Evolutionary conservation across 345 rosid species (phyloP).

Genomic region (Salix suchowensis): DNA sequence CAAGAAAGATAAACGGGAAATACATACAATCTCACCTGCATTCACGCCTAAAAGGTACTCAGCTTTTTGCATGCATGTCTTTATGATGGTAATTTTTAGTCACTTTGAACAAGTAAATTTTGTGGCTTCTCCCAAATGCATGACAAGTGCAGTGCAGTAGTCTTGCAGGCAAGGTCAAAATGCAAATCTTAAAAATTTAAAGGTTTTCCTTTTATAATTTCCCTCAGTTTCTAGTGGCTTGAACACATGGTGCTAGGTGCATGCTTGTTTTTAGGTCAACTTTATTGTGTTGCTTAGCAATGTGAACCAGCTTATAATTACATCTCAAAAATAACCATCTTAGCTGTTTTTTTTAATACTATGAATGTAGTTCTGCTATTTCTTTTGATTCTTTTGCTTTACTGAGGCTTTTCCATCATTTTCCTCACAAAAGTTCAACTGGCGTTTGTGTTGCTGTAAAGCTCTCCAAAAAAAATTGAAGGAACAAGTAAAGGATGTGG

Average conservation of each 20-base stretch:
- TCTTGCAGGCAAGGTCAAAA: no score
- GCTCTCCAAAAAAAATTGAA: conserved; percentile 57
- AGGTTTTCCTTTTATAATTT: neutral
- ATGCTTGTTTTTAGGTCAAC: neutral
- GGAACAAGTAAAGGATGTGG: conserved; percentile 68
- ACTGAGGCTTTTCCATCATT: neutral
- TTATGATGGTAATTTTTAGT: neutral
- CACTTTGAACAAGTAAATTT: neutral
- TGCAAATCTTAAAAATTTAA: no score
- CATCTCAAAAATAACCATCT: neutral
- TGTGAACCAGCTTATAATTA: neutral
- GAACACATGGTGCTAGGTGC: neutral
- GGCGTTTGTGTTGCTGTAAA: conserved; percentile 15
- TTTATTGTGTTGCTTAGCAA: neutral
- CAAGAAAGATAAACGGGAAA: conserved; percentile 84
- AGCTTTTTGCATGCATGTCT: neutral
- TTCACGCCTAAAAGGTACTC: conserved; percentile 64
- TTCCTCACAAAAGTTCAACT: conserved; percentile 1
- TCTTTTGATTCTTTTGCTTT: neutral
- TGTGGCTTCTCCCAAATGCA: no score
- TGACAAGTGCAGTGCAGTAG: no score
- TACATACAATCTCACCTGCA: conserved; percentile 81
- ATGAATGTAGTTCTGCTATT: neutral
- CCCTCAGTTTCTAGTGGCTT: neutral
- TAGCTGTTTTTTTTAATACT: neutral